Base-by-base conservation (phyloP, 306 rosid species). In the Purshia tridentata region DNA sequence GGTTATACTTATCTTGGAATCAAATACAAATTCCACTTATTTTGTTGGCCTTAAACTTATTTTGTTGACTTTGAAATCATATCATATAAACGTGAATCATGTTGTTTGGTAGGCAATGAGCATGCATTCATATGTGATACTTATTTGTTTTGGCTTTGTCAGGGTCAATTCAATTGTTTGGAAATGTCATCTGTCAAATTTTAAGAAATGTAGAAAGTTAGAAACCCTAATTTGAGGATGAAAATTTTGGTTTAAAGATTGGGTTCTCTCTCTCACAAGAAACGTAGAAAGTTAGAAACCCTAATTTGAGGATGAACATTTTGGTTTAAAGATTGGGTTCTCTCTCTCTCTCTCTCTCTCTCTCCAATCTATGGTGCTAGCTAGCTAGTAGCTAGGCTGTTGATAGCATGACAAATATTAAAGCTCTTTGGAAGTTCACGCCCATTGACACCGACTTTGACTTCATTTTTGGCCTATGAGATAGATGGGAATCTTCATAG, bases 401-500 rank as follows among this genome's bases (percentile, higher is more conserved):
- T 37, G 61, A 68, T 19, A 54, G 19, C 45, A 53, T 13, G 62
- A 18, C n/a, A 18, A 35, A 60, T 56, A 6, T 29, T 20, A 6
- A 37, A 20, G 62, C 39, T 49, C 18, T 58, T 61, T 67, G 19
- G 82, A 78, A 41, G 64, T 56, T 44, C 47, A 19, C 50, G 19
- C 13, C 39, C 22, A 49, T 52, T 67, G 55, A 62, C 72, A 52
- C 37, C 15, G 46, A 35, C 61, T 58, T 65, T 41, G 72, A 65
- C 67, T 67, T 50, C 65, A 8, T 29, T 39, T 29, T 51, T 60
- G 62, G 51, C 49, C 66, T 61, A 42, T 2, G 55, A 7, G 19
- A 4, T 13, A 23, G 23, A 50, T 44, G n/a, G 5, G 75, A 50
- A 67, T 69, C 61, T 67, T 54, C 67, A 4, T 52, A 40, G 15